phyloP scores from a whole-genome alignment of 345 rosid genomes.

The Gossypium australe region DNA sequence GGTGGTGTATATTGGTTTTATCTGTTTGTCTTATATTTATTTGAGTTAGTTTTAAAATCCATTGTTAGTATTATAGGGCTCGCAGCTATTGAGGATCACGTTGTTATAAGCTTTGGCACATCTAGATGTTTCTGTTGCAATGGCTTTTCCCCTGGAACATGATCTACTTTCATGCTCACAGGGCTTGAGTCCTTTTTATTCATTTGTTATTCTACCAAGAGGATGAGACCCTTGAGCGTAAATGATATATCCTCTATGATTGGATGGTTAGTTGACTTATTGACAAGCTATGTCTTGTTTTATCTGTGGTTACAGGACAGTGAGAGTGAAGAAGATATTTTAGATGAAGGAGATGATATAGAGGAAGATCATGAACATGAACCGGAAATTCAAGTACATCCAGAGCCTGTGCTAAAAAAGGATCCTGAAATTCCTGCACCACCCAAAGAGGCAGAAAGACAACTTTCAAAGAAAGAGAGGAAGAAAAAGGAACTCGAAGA shows the following conservation, averaged over 20 bases:
- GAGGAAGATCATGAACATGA: constrained; percentile 73
- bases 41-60: neutral
- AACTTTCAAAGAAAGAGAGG: constrained; percentile 83
- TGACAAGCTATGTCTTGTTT: neutral
- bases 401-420: constrained; percentile 49
- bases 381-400: constrained; percentile 38
- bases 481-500: constrained; percentile 88
- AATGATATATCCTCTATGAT: neutral
- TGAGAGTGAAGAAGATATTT: constrained; percentile 79
- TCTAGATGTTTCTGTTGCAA: neutral
- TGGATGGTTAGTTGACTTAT: neutral
- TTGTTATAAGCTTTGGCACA: neutral
- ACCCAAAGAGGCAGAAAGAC: constrained; percentile 73
- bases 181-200: too few species aligned
- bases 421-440: constrained; percentile 44
- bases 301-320: constrained; percentile 49
- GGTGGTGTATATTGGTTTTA: neutral
- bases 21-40: neutral
- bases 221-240: neutral
- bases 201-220: neutral
- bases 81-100: neutral
- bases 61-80: neutral
- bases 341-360: constrained; percentile 73
- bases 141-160: too few species aligned
- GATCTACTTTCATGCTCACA: too few species aligned